Evolutionary conservation across 352 stramenopile species (phyloP).

Genomic region (Pythium monospermum): DNA sequence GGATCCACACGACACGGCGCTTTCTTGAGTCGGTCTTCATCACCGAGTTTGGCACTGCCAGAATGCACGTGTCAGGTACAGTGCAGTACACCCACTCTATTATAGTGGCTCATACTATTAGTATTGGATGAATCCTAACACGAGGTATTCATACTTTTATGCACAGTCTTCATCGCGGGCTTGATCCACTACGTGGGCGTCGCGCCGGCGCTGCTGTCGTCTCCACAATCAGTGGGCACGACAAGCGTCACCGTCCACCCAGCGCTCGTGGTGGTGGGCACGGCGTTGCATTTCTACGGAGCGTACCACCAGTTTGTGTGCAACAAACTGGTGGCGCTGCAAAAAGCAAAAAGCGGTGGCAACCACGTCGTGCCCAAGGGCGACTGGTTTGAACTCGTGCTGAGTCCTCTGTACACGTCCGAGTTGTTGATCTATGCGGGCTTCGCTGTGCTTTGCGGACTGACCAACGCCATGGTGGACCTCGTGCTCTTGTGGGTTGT

Average conservation of each 20-base stretch:
- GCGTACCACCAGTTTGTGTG: conserved; percentile 58
- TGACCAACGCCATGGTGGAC: conserved; percentile 36
- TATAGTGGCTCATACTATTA: no score
- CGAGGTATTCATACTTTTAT: conserved; percentile 6
- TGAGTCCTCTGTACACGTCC: conserved; percentile 55
- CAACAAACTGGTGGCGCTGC: conserved; percentile 48
- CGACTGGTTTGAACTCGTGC: conserved; percentile 63
- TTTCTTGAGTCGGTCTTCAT: conserved; percentile 57
- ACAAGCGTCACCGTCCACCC: conserved; percentile 14
- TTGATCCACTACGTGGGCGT: conserved; percentile 58
- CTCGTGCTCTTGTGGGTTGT: conserved; percentile 51
- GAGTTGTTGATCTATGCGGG: conserved; percentile 61
- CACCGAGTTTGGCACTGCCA: conserved; percentile 61
- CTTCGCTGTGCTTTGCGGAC: conserved; percentile 38
- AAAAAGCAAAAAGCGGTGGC: conserved; percentile 45
- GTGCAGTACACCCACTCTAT: no score
- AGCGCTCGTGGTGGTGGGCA: conserved; percentile 18
- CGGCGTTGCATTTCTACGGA: conserved; percentile 37
- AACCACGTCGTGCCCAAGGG: conserved; percentile 52
- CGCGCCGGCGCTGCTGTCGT: conserved; percentile 37
- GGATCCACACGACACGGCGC: conserved; percentile 43
- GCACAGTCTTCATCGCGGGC: conserved; percentile 42
- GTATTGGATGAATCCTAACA: no score
- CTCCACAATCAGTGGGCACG: conserved; percentile 4
- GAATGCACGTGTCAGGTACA: conserved; percentile 46